Evolutionary conservation across 352 stramenopile species (phyloP), one percentile per base, ranked within the genome.

Genomic region (Pythium volutum): DNA sequence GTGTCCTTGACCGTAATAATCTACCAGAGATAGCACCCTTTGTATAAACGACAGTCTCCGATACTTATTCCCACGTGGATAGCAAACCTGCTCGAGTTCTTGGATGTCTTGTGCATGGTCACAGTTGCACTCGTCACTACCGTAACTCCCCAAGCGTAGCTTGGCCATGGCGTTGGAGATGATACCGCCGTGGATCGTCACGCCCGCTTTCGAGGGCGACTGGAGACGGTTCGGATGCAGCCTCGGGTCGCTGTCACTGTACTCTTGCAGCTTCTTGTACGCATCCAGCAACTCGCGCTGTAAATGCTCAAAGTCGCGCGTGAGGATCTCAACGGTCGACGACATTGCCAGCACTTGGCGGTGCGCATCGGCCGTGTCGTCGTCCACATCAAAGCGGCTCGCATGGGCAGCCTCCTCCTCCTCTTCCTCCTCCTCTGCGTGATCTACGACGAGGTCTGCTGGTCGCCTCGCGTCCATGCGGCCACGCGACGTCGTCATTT

Each of bases 271-370:
- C 55, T 68, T 78, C 64, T 74, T 74, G 64, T 89, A 89, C 20
- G 77, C 79, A 15, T 66, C 62, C 23, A 74, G 46, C 18, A 89
- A 55, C 46, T 87, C 77, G 22, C 74, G 67, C 55, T 89, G 77
- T 27, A 86, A 69, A 12, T 68, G 60, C 64, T 81, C 75, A 49
- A 85, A 89, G 60, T 89, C 76, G 14, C 71, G 66, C 46, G 72
- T 77, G 66, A 89, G 76, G 41, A 79, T 74, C 54, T 82, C 79
- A 31, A 89, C 86, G 27, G 77, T 81, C 39, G 52, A 46, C n/a
- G 75, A 75, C 77, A 89, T 89, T 43, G 75, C 74, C 18, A 89
- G 67, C 57, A 89, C 77, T 59, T 89, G 77, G 18, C 72, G 74
- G 53, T 89, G 79, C 11, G 70, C 77, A 25, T 83, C 70, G 27